Base-by-base conservation (phyloP, 768 basidiomycete species). In the Mycena pura region DNA sequence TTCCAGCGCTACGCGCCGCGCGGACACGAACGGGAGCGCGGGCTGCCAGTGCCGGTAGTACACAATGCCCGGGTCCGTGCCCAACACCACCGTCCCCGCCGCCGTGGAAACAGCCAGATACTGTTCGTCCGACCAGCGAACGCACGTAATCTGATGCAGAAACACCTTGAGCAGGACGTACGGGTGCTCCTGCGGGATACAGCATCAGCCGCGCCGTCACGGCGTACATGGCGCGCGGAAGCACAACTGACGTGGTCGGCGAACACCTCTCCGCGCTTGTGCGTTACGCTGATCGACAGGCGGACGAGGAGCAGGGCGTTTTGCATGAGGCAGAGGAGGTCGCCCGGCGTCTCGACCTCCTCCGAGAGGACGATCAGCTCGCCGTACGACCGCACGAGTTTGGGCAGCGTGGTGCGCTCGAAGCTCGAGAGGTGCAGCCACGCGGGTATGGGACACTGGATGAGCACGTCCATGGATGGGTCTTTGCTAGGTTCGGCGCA, bases 241-340 rank as follows among this genome's bases (percentile, higher is more conserved):
- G 5, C 0, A 4, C 21, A 17, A 36, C 55, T 29, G 5, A 41
- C 55, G 8, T 48, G 44, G 21, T 57, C 55, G n/a, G 32, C 22
- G 15, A 10, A 9, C 1, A 46, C 10, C 24, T 45, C 44, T 38
- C 1, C 45, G 38, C 2, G 15, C 19, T 17, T 21, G 25, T 0
- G 6, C 38, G 46, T 21, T 3, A 21, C 14, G 4, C 7, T 9
- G 3, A 17, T 21, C 11, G 55, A 40, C 10, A 57, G 55, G 27
- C 55, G 45, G 0, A 57, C 21, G 11, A 57, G 15, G 11, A 57
- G 46, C 2, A 57, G 28, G 1, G 55, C 55, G 17, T 57, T 57
- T 21, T 57, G 55, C 45, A 57, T 48, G 28, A 57, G 55, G 11
- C 55, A 57, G 7, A 57, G 45, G 21, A 57, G 11, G 17, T 57